These are phyloP conservation scores for Kluyveromyces sp. DNA, from an alignment of 1,139 yeast species.

Conservation along the genomic window DNA sequence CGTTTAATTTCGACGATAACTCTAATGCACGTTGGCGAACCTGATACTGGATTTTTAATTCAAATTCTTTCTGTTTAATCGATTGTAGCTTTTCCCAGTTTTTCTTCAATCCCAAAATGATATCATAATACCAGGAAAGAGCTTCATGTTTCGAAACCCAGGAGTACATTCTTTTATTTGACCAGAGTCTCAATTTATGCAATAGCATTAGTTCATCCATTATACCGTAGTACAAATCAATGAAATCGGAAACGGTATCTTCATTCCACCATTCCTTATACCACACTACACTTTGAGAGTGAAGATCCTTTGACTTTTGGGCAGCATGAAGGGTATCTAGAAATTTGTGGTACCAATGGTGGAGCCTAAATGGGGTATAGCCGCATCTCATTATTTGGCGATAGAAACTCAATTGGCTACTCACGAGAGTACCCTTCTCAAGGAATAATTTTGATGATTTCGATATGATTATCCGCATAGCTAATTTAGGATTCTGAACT, in stretches of 20 bases:
- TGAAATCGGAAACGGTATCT: slow-evolving; percentile 39
- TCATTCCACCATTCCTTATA: slow-evolving; percentile 35
- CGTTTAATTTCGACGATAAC: slow-evolving; percentile 19
- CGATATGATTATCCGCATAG: slow-evolving; percentile 13
- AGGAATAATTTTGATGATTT: slow-evolving; percentile 21
- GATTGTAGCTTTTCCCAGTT: slow-evolving; percentile 36
- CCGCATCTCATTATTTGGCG: slow-evolving; percentile 69
- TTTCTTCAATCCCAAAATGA: slow-evolving; percentile 46
- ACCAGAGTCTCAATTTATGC: slow-evolving; percentile 46
- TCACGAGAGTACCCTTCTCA: slow-evolving; percentile 38
- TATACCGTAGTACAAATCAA: slow-evolving; percentile 52
- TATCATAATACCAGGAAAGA: slow-evolving; percentile 58
- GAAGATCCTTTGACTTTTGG: slow-evolving; percentile 8
- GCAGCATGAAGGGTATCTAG: slow-evolving; percentile 7
- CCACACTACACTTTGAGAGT: slow-evolving; percentile 11
- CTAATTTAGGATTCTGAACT: slow-evolving; percentile 15
- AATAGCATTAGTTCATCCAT: slow-evolving; percentile 54
- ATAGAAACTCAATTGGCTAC: slow-evolving; percentile 47
- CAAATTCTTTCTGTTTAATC: slow-evolving; percentile 36
- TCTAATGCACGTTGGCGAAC: slow-evolving; percentile 29
- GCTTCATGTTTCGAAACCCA: slow-evolving; percentile 47
- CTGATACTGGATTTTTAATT: slow-evolving; percentile 32
- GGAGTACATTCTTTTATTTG: slow-evolving; percentile 32
- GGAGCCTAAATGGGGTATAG: slow-evolving; percentile 54
- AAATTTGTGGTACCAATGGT: slow-evolving; percentile 20